A percentile compares a stretch with the other conserved stretches of the same genome.
Conservation (phyloP, 768 basidiomycete genomes). For the Amanita pseudoporphyria region DNA sequence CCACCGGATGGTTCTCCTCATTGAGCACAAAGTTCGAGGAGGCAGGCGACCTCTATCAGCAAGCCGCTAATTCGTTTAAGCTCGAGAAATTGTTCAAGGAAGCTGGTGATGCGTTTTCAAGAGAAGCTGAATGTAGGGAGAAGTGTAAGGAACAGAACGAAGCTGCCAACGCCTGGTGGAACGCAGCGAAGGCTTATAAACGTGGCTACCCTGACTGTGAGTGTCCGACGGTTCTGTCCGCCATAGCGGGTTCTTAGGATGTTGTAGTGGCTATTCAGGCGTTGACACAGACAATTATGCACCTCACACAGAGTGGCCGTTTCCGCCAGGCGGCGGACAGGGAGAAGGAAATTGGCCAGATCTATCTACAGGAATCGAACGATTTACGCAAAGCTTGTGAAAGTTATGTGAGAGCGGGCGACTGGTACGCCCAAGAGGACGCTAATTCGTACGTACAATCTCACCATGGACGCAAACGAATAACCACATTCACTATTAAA, state of each 20-base stretch:
- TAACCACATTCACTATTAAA: constrained; percentile 21
- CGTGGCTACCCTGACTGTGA: constrained; percentile 75
- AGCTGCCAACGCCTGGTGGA: constrained; percentile 99
- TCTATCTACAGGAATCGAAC: constrained; percentile 74
- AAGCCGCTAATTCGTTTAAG: constrained; percentile 90
- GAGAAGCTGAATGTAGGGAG: constrained; percentile 92
- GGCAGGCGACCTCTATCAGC: constrained; percentile 90
- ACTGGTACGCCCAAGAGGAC: constrained; percentile 98
- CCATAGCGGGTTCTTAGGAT: constrained; percentile 9
- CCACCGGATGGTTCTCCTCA: constrained; percentile 83
- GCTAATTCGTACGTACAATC: constrained; percentile 71
- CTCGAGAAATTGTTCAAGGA: constrained; percentile 88
- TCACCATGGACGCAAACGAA: background rate
- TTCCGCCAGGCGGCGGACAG: constrained; percentile 97
- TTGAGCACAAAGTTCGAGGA: constrained; percentile 83
- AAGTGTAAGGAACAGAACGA: constrained; percentile 83
- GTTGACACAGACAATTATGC: constrained; percentile 72
- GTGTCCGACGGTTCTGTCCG: constrained; percentile 18
- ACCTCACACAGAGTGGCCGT: constrained; percentile 75
- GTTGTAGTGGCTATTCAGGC: constrained; percentile 80
- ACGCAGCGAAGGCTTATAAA: constrained; percentile 95
- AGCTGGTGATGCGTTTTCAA: constrained; percentile 85
- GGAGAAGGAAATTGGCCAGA: constrained; percentile 94
- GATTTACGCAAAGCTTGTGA: constrained; percentile 85
- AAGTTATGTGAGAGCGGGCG: constrained; percentile 83